These are phyloP conservation scores for Colletotrichum sp. DNA, from an alignment of 2,329 filamentous ascomycete species.

Conservation along the genomic window DNA sequence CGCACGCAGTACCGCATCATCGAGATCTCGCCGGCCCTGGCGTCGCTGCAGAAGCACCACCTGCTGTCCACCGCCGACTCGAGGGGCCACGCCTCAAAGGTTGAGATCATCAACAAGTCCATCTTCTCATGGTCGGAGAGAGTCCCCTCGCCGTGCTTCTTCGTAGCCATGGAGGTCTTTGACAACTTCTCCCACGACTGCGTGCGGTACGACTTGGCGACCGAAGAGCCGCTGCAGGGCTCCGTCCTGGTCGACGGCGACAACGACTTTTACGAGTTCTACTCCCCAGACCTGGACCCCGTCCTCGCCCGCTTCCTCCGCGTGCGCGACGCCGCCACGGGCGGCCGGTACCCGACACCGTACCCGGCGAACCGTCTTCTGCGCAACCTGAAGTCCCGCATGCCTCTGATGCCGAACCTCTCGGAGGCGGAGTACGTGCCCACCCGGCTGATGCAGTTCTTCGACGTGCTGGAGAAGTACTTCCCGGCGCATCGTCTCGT, in stretches of 20 bases:
- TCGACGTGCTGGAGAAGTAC: slow-evolving; percentile 84
- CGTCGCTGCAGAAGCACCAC: slow-evolving; percentile 76
- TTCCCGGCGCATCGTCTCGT: slow-evolving; percentile 91
- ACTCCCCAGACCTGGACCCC: slow-evolving; percentile 80
- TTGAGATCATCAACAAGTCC: slow-evolving; percentile 93
- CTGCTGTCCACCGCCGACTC: slow-evolving; percentile 70
- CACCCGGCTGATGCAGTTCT: slow-evolving; percentile 95
- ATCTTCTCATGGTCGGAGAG: slow-evolving; percentile 93
- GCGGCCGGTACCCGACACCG: slow-evolving; percentile 67
- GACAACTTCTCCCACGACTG: slow-evolving; percentile 98
- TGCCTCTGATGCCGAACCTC: slow-evolving; percentile 78
- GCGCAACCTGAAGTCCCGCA: slow-evolving; percentile 64
- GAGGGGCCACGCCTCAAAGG: slow-evolving; percentile 80
- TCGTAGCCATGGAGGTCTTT: slow-evolving; percentile 96
- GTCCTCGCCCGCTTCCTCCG: slow-evolving; percentile 82
- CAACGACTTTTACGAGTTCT: slow-evolving; percentile 96
- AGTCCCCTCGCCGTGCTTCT: slow-evolving; percentile 94
- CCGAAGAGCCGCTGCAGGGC: slow-evolving; percentile 85
- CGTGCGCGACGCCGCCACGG: slow-evolving; percentile 79
- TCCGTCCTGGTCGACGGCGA: slow-evolving; percentile 83
- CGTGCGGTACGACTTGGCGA: slow-evolving; percentile 85
- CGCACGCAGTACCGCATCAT: slow-evolving; percentile 95
- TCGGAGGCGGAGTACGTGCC: slow-evolving; percentile 91
- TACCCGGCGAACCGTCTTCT: slow-evolving; percentile 59
- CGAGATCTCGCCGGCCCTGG: slow-evolving; percentile 87